These are phyloP conservation scores for Lentinus tigrinus DNA, from an alignment of 768 basidiomycete species.

Conservation along the genomic window DNA sequence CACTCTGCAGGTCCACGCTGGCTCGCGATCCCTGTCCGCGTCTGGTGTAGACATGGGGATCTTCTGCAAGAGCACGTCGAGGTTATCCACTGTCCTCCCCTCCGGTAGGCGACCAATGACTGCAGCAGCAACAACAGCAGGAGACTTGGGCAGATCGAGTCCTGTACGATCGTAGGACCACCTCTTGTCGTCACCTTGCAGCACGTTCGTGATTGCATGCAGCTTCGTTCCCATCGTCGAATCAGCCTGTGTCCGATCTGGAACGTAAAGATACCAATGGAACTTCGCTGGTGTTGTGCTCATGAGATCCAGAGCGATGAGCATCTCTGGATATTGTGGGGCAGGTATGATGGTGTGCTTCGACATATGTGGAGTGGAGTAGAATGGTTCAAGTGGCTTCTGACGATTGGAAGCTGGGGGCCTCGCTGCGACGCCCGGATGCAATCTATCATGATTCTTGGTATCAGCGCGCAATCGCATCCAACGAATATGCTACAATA, in stretches of 20 bases:
- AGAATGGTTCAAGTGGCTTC: too few species aligned
- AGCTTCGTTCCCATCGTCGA: neutral
- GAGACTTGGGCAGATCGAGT: conserved; percentile 1
- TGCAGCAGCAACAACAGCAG: conserved; percentile 1
- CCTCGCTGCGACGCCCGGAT: neutral
- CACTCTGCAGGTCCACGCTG: conserved; percentile 2
- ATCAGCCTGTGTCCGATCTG: neutral
- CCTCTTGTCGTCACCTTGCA: conserved; percentile 2
- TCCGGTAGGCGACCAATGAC: neutral
- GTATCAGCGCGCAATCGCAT: neutral
- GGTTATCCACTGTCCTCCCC: conserved; percentile 1
- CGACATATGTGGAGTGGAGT: neutral
- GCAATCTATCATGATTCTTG: neutral
- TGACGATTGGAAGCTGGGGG: neutral
- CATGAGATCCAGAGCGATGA: conserved; percentile 10
- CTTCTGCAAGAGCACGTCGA: neutral
- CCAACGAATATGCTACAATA: conserved; percentile 4
- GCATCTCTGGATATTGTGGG: conserved; percentile 2
- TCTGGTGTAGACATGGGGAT: neutral
- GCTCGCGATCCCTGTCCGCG: neutral
- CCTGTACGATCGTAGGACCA: conserved; percentile 7
- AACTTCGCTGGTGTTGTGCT: conserved; percentile 9
- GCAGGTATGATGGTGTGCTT: neutral
- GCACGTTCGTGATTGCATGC: conserved; percentile 6
- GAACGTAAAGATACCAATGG: conserved; percentile 10